Conservation (phyloP, 2,329 filamentous ascomycete genomes). For the Fusarium neocosmosporiellum region DNA sequence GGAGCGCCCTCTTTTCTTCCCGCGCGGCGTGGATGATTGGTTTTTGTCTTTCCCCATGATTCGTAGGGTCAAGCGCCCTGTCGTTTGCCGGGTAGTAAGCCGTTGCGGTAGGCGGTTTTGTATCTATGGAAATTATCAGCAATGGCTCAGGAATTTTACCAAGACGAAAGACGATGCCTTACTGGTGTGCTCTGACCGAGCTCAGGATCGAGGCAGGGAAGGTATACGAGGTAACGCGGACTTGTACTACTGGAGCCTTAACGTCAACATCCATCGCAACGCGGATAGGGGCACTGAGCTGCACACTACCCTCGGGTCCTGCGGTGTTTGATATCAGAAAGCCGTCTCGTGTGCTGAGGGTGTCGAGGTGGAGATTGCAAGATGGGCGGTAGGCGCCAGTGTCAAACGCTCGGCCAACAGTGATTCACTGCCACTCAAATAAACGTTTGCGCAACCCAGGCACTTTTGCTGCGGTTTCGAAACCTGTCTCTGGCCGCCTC, state of each 20-base stretch:
- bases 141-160: accelerated
- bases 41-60: neutral
- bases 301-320: neutral
- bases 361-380: neutral
- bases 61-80: neutral
- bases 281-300: neutral
- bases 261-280: neutral
- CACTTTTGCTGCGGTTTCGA: neutral
- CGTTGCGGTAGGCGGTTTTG: too few relatives aligned
- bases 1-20: neutral
- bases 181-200: neutral
- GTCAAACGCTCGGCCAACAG: neutral
- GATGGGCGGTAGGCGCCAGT: neutral
- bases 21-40: neutral
- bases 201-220: neutral
- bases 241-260: neutral
- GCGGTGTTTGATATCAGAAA: neutral
- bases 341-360: neutral
- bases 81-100: neutral
- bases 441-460: neutral
- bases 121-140: neutral
- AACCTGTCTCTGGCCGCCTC: neutral
- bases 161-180: neutral
- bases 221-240: neutral
- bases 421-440: neutral